phyloP scores from a whole-genome alignment of 2,329 filamentous ascomycete species.

The Apiospora arundinis region DNA sequence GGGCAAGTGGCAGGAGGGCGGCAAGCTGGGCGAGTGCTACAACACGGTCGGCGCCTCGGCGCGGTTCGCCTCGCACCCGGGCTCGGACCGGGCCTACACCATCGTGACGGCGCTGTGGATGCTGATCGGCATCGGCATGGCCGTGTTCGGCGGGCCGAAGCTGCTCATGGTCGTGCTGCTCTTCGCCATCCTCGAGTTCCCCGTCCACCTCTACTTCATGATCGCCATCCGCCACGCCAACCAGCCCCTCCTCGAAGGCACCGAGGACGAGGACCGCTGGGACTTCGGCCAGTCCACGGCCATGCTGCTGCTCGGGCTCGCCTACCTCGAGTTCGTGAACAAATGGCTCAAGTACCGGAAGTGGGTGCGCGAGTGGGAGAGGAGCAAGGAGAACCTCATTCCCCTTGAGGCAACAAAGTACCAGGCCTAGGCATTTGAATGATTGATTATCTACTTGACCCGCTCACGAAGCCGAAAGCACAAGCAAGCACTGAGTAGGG shows the following conservation, averaged over 20 bases:
- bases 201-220: slow-evolving; percentile 41
- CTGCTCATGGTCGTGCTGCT: slow-evolving; percentile 33
- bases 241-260: slow-evolving; percentile 34
- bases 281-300: slow-evolving; percentile 42
- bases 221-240: slow-evolving; percentile 40
- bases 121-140: slow-evolving; percentile 31
- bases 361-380: slow-evolving; percentile 6
- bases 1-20: slow-evolving; percentile 31
- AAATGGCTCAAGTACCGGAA: background rate
- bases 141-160: slow-evolving; percentile 29
- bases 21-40: slow-evolving; percentile 37
- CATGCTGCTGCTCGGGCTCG: slow-evolving; percentile 32
- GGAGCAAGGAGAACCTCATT: background rate
- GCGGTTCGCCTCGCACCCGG: slow-evolving; percentile 32
- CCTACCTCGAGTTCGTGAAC: slow-evolving; percentile 5
- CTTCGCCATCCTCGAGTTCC: slow-evolving; percentile 38
- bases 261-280: slow-evolving; percentile 38
- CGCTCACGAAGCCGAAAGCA: background rate
- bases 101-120: slow-evolving; percentile 31
- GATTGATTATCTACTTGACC: background rate
- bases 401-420: background rate
- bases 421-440: background rate
- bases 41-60: slow-evolving; percentile 29
- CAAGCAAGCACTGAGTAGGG: no score
- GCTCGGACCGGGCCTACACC: slow-evolving; percentile 34